Percentiles rank a stretch among this genome's conserved stretches.
These are phyloP conservation scores for Sungouiozyma ichnusensis DNA, from an alignment of 805 yeast species.

Conservation along the genomic window DNA sequence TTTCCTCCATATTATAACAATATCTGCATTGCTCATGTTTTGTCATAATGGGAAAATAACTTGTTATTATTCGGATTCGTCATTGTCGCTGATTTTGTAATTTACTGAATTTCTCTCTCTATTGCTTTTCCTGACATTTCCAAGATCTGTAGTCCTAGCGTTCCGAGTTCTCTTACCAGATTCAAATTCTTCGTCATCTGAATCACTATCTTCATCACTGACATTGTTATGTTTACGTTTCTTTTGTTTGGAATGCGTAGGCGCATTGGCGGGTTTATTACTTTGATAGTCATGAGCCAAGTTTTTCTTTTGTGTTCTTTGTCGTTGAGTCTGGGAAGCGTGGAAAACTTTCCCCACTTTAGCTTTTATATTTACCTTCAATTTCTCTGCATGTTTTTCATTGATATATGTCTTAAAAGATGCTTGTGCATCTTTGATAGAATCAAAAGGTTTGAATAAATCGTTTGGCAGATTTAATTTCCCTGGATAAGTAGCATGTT, in stretches of 20 bases:
- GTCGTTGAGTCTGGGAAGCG: constrained; percentile 24
- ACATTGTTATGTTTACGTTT: constrained; percentile 1
- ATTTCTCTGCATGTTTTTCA: constrained; percentile 32
- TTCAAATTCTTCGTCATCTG: constrained; percentile 12
- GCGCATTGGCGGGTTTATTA: constrained; percentile 6
- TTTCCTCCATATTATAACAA: too few species aligned
- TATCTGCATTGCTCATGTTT: background rate
- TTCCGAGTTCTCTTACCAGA: constrained; percentile 7
- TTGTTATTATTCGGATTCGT: background rate
- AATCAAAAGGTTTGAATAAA: constrained; percentile 49
- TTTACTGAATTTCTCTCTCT: background rate
- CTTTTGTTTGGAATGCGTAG: constrained; percentile 4
- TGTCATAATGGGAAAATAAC: background rate
- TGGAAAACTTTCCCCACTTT: constrained; percentile 25
- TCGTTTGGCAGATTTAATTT: constrained; percentile 62
- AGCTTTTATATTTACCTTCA: constrained; percentile 27
- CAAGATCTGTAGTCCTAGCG: background rate
- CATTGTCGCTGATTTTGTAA: background rate
- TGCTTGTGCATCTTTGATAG: constrained; percentile 46
- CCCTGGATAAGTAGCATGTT: constrained; percentile 72
- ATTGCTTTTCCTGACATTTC: background rate
- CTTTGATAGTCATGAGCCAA: constrained; percentile 17
- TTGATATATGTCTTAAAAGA: constrained; percentile 48
- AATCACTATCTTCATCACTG: constrained; percentile 6
- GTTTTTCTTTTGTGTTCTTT: constrained; percentile 22